Evolutionary conservation across 2,329 filamentous ascomycete species (phyloP), one percentile per base, ranked within the genome.

Genomic region (Trichoderma sp.): DNA sequence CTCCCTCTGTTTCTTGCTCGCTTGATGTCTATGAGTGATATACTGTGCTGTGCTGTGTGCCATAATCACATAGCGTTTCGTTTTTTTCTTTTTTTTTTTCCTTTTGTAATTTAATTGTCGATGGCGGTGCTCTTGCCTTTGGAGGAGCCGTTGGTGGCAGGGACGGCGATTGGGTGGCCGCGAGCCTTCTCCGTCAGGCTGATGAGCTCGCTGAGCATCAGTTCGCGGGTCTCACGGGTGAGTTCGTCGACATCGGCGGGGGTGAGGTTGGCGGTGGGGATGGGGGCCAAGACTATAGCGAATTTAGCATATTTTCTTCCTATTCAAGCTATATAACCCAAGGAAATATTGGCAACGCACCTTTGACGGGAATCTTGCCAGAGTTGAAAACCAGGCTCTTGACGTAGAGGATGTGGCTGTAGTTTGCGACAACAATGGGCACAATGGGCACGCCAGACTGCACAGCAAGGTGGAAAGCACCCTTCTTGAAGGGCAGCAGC

Each of bases 401-500:
- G 73, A 89, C 80, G 74, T 88, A 89, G 72, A 94, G 81, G 39
- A 94, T 77, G 77, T 93, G 87, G 74, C 90, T 90, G 79, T 95
- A 95, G 81, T 94, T 94, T 77, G 91, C 91, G 34, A 89, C 87
- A 58, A 94, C 90, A 43, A 96, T 86, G 0, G 96, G 96, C 4
- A 99, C 90, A 75, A 99, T 92, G 30, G 94, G 94, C 6, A 97
- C 96, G 73, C 93, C 91, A 2, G 95, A 95, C 84, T 98, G 92
- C 24, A 99, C 88, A 56, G 96, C 96, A 39, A 99, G 86, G 79
- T 99, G 95, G 81, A 99, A 99, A 58, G 95, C 96, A 70, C 96
- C 96, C 84, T 99, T 99, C 83, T 99, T 99, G 86, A 98, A 99
- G n/a, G 94, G 92, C 66, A 98, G 84, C 75, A 99, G 82, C 69